Base-by-base conservation (phyloP, 2,329 filamentous ascomycete genomes). In the Fusarium tanahbumbuense region DNA sequence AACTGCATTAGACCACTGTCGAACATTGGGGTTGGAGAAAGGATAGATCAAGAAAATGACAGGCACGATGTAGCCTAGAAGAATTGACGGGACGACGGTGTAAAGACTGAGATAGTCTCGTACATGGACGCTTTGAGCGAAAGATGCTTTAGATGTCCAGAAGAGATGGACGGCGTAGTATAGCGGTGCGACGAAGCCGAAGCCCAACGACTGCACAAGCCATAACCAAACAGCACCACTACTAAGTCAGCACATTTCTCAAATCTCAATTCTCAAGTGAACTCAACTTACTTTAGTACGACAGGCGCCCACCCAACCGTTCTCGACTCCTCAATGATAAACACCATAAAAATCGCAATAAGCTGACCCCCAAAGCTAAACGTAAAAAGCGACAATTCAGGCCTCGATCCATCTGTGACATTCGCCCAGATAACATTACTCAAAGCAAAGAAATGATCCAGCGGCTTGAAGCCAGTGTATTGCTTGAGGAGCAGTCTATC, bases 211-310 rank as follows among this genome's bases (percentile, higher is more conserved):
- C 40, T 77, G 74, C 49, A 71, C 70, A 1, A 48, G 28, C 20
- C 76, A 52, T 4, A 64, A 65, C 75, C 75, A 77, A 13, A 73
- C n/a, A 4, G 73, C 34, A 8, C 71, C 67, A 49, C 73, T 76
- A 16, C 20, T 15, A 8, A 20, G 8, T 20, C 32, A 34, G 32
- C 18, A 34, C 10, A 10, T 2, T 5, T 5, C 32, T 28, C 27
- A 27, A n/a, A 0, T 15, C 22, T 25, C 20, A 22, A 11, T 20
- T 16, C 16, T 15, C 5, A 40, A 25, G n/a, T n/a, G 18, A 8
- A 12, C 1, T 3, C 0, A 4, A 49, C 73, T 64, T 53, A 74
- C 75, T 73, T 73, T 16, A 76, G 54, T 6, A 73, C 56, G 8
- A 75, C 10, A 2, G 56, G 32, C 20, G 49, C 66, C 66, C 47